A percentile compares a stretch with the other conserved stretches of the same genome.
Conservation (phyloP, 1,284 basidiomycete species). For the Ceratobasidium sp. region DNA sequence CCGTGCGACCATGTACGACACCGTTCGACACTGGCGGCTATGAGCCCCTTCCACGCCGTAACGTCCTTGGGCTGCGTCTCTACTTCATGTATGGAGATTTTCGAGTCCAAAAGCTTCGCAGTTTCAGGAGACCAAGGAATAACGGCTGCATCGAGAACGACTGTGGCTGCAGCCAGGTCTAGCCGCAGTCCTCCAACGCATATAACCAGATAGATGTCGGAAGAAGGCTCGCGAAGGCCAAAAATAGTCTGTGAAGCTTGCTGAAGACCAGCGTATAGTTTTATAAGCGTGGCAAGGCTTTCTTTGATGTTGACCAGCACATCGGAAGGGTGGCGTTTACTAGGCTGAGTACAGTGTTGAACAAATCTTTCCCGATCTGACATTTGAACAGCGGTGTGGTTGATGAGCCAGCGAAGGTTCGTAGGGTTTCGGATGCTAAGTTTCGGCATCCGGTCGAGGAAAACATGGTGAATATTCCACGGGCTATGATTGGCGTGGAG, state of each 20-base stretch:
- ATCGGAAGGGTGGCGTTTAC: slow-evolving; percentile 13
- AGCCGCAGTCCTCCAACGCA: slow-evolving; percentile 16
- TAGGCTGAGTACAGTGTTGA: slow-evolving; percentile 9
- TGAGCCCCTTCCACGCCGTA: slow-evolving; percentile 8
- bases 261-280: slow-evolving; percentile 14
- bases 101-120: background rate
- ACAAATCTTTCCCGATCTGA: slow-evolving; percentile 16
- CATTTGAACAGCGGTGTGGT: slow-evolving; percentile 16
- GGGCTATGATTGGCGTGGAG: slow-evolving; percentile 10
- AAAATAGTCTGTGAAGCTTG: background rate
- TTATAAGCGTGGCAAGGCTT: background rate
- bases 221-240: slow-evolving; percentile 8
- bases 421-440: slow-evolving; percentile 2
- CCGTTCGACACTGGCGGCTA: slow-evolving; percentile 18
- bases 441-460: slow-evolving; percentile 22
- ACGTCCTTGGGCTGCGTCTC: slow-evolving; percentile 5
- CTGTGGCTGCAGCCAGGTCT: slow-evolving; percentile 10
- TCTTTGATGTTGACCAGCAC: slow-evolving; percentile 32
- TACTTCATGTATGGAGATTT: background rate
- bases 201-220: background rate
- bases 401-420: slow-evolving; percentile 7
- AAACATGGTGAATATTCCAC: slow-evolving; percentile 23
- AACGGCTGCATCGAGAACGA: slow-evolving; percentile 21
- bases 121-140: slow-evolving; percentile 8
- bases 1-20: slow-evolving; percentile 25